Percentiles rank a stretch among this genome's conserved stretches.
Conservation (phyloP, 1,139 yeast genomes). For the Yamadazyma dushanensis region DNA sequence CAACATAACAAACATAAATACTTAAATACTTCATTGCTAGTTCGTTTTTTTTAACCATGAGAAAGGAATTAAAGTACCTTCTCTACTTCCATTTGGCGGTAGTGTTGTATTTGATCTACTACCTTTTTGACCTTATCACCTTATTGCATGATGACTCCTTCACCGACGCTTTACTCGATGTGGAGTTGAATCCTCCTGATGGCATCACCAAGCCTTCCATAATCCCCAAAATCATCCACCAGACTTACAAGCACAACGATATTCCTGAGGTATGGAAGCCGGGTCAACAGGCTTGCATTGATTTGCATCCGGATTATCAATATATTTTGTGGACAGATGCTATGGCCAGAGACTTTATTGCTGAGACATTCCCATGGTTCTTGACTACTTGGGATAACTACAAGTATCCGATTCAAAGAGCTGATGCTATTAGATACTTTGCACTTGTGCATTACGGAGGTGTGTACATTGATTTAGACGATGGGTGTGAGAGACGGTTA, state of each 20-base stretch:
- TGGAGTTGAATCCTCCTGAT: slow-evolving; percentile 54
- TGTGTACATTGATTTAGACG: slow-evolving; percentile 85
- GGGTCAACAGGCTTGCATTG: slow-evolving; percentile 75
- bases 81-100: slow-evolving; percentile 57
- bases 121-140: slow-evolving; percentile 73
- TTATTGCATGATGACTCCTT: slow-evolving; percentile 71
- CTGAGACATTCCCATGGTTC: slow-evolving; percentile 84
- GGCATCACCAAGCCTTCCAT: slow-evolving; percentile 47
- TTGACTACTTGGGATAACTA: slow-evolving; percentile 74
- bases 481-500: slow-evolving; percentile 74
- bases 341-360: slow-evolving; percentile 75
- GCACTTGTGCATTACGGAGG: slow-evolving; percentile 86
- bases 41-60: slow-evolving; percentile 28
- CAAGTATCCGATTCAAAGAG: slow-evolving; percentile 81
- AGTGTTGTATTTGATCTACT: slow-evolving; percentile 57
- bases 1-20: too few relatives aligned
- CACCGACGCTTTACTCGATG: slow-evolving; percentile 58
- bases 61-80: slow-evolving; percentile 61
- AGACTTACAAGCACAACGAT: slow-evolving; percentile 77
- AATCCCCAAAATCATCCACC: slow-evolving; percentile 91
- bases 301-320: slow-evolving; percentile 82
- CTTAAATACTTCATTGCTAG: too few relatives aligned
- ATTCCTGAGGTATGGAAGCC: slow-evolving; percentile 81
- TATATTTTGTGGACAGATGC: slow-evolving; percentile 91
- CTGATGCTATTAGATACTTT: slow-evolving; percentile 91